These are phyloP conservation scores for Theileria sp. DNA, from an alignment of 169 alveolate species.

Conservation along the genomic window DNA sequence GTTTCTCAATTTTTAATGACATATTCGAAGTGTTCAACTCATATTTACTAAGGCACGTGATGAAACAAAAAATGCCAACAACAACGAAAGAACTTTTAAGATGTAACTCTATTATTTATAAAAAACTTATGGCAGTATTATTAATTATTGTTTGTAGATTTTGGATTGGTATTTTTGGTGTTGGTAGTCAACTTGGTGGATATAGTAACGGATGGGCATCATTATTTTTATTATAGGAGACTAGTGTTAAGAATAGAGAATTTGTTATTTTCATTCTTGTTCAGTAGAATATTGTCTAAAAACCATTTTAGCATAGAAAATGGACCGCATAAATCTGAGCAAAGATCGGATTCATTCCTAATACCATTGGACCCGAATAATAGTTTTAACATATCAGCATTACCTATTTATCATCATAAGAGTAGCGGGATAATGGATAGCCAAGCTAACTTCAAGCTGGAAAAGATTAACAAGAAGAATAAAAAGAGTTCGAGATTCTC, in stretches of 20 bases:
- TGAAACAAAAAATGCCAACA: slow-evolving; percentile 8
- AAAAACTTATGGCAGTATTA: background rate
- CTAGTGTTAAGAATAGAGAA: slow-evolving; percentile 48
- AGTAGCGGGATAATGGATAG: background rate
- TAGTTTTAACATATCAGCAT: background rate
- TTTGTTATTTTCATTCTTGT: slow-evolving; percentile 42
- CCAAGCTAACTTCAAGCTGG: background rate
- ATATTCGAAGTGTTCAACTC: slow-evolving; percentile 39
- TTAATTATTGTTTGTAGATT: slow-evolving; percentile 17
- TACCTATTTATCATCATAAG: background rate
- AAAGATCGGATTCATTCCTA: background rate
- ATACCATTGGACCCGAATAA: background rate
- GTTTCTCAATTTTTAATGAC: slow-evolving; percentile 47
- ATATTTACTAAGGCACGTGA: slow-evolving; percentile 20
- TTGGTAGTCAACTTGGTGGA: slow-evolving; percentile 22
- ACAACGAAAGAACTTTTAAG: slow-evolving; percentile 10
- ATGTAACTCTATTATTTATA: slow-evolving; percentile 22
- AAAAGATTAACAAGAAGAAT: background rate
- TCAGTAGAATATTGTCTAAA: slow-evolving; percentile 44
- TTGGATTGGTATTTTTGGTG: background rate
- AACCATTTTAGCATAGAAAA: slow-evolving; percentile 7
- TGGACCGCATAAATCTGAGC: background rate
- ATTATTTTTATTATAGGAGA: slow-evolving; percentile 53
- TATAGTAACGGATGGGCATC: slow-evolving; percentile 53
- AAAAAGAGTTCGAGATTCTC: background rate